phyloP scores from a whole-genome alignment of 2,329 filamentous ascomycete genomes.

The Paramyrothecium sp. region DNA sequence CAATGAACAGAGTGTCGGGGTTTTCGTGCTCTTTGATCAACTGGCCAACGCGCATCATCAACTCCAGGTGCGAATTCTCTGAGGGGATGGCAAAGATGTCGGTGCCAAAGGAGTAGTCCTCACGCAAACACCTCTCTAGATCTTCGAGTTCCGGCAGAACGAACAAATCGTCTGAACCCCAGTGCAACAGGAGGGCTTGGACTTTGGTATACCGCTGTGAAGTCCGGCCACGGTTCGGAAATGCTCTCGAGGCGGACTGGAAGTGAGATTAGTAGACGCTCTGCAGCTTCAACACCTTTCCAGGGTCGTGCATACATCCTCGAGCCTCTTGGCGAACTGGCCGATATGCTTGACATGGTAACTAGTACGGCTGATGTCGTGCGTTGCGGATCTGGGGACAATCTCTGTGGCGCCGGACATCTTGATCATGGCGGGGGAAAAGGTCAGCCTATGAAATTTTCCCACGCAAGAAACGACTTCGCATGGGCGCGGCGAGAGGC shows the following conservation, averaged over 20 bases:
- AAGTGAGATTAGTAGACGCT: neutral
- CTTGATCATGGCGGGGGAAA: neutral
- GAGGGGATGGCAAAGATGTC: conserved; percentile 58
- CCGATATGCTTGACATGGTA: conserved; percentile 57
- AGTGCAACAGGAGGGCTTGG: conserved; percentile 53
- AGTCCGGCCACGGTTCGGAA: conserved; percentile 52
- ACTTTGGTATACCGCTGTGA: conserved; percentile 57
- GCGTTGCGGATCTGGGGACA: conserved; percentile 41
- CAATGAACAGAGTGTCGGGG: conserved; percentile 53
- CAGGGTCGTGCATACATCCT: conserved; percentile 43
- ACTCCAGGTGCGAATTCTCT: conserved; percentile 55
- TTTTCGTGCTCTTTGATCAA: conserved; percentile 57
- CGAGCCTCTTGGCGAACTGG: conserved; percentile 51
- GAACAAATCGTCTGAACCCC: conserved; percentile 57
- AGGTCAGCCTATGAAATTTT: neutral
- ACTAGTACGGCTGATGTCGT: conserved; percentile 56
- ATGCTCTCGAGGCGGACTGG: conserved; percentile 53
- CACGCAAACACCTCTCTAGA: conserved; percentile 51
- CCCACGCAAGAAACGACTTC: neutral
- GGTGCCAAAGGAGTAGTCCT: conserved; percentile 56
- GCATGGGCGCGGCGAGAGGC: neutral
- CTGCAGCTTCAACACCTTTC: neutral
- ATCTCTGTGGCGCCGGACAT: conserved; percentile 16
- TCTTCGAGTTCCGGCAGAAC: conserved; percentile 58
- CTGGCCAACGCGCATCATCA: conserved; percentile 55